phyloP scores from a whole-genome alignment of 495 filamentous ascomycete species.

The Aspergillus indologenus region DNA sequence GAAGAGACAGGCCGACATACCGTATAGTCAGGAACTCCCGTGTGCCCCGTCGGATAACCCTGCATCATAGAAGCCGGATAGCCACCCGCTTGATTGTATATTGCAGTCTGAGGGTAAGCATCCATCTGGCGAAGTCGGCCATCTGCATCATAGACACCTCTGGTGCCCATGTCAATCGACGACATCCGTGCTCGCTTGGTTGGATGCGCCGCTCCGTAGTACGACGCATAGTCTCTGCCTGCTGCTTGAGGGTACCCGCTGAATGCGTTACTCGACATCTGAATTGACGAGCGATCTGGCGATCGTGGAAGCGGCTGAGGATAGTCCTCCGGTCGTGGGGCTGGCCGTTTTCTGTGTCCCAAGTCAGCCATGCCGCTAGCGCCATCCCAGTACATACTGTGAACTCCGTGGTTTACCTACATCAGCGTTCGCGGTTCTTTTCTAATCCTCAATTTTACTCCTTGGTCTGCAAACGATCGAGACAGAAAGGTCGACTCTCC shows the following conservation, averaged over 20 bases:
- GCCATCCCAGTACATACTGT: not conserved
- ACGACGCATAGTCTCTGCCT: slow-evolving; percentile 33
- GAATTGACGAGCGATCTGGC: slow-evolving; percentile 42
- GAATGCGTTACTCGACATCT: slow-evolving; percentile 33
- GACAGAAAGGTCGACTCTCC: slow-evolving; percentile 89
- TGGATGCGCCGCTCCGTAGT: slow-evolving; percentile 30
- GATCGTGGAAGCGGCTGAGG: slow-evolving; percentile 38
- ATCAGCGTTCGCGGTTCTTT: slow-evolving; percentile 73
- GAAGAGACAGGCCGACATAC: slow-evolving; percentile 29
- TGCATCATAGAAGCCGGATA: slow-evolving; percentile 41
- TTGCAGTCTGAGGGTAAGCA: slow-evolving; percentile 37
- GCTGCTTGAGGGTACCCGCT: slow-evolving; percentile 36
- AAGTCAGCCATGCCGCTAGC: not conserved
- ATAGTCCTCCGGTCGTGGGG: slow-evolving; percentile 40
- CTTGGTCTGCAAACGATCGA: slow-evolving; percentile 91
- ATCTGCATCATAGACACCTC: slow-evolving; percentile 40
- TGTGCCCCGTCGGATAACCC: slow-evolving; percentile 36
- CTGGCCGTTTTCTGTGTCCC: slow-evolving; percentile 40
- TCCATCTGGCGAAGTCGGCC: slow-evolving; percentile 42
- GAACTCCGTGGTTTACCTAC: slow-evolving; percentile 29
- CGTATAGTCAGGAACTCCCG: slow-evolving; percentile 42
- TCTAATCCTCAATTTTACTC: slow-evolving; percentile 80
- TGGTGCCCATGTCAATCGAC: slow-evolving; percentile 43
- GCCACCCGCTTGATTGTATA: slow-evolving; percentile 38
- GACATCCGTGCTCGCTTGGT: slow-evolving; percentile 42